Evolutionary conservation across 139 green algal genomes (phyloP).

Genomic region (Chlamydomonas schloesseri): DNA sequence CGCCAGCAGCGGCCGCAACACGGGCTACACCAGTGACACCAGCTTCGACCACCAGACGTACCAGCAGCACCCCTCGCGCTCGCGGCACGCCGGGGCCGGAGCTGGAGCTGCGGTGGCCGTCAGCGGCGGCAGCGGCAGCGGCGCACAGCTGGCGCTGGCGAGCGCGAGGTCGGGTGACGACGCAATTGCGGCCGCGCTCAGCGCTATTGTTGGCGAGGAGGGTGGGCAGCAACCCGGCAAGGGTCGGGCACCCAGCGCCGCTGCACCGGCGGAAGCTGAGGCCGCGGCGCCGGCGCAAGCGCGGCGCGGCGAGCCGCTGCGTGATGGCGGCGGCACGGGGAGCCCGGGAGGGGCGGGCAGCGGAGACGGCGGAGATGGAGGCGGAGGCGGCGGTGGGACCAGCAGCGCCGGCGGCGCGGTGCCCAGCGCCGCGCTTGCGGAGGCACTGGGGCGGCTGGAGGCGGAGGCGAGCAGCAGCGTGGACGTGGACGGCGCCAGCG

Average conservation of each 20-base stretch:
- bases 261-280: not conserved
- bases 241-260: too few relatives aligned
- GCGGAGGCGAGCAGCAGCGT: not conserved
- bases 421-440: not conserved
- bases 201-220: not conserved
- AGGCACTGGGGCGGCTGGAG: not conserved
- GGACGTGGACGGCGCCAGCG: conserved; percentile 1
- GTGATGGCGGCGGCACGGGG: too few relatives aligned
- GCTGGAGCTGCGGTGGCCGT: not conserved
- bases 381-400: not conserved
- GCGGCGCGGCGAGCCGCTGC: too few relatives aligned
- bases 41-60: too few relatives aligned
- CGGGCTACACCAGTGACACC: too few relatives aligned
- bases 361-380: not conserved
- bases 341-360: too few relatives aligned
- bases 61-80: too few relatives aligned
- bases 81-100: not conserved
- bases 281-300: too few relatives aligned
- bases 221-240: not conserved
- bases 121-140: not conserved
- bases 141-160: not conserved
- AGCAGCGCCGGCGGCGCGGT: not conserved
- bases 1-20: not conserved
- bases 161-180: not conserved
- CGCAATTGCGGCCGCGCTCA: conserved; percentile 21